Evolutionary conservation across 2,329 filamentous ascomycete genomes (phyloP).

Genomic region (Epichloe typhina): DNA sequence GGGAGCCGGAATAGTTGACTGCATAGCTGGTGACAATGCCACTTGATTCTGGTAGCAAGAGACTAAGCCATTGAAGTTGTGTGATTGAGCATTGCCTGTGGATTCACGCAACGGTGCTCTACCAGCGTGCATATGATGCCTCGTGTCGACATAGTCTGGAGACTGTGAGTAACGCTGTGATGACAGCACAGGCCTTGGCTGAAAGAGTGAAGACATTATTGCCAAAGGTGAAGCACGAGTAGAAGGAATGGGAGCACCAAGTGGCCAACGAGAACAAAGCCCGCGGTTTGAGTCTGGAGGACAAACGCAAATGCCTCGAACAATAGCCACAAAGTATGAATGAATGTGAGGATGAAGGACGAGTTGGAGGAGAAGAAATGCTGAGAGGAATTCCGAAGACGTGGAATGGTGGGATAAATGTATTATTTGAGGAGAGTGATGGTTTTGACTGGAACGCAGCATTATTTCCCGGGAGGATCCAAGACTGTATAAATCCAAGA

Average conservation of each 20-base stretch:
- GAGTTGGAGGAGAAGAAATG: constrained; percentile 28
- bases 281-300: constrained; percentile 6
- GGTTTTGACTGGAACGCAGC: constrained; percentile 25
- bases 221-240: constrained; percentile 9
- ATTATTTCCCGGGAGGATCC: constrained; percentile 16
- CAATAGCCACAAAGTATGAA: constrained; percentile 17
- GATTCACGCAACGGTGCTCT: constrained; percentile 38
- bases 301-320: constrained; percentile 15
- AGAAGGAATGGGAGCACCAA: constrained; percentile 20
- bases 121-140: constrained; percentile 25
- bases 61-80: constrained; percentile 26
- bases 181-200: constrained; percentile 33
- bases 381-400: constrained; percentile 28
- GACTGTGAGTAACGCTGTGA: constrained; percentile 37
- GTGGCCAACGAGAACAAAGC: constrained; percentile 16
- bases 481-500: constrained; percentile 26
- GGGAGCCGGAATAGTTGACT: constrained; percentile 36
- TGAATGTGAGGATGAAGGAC: constrained; percentile 14
- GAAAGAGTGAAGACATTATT: constrained; percentile 26
- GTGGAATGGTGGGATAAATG: constrained; percentile 31
- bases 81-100: constrained; percentile 36
- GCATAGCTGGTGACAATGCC: constrained; percentile 29
- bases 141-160: constrained; percentile 33
- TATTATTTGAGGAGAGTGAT: constrained; percentile 22
- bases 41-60: constrained; percentile 31